Percentiles rank a stretch among this genome's conserved stretches.
Conservation (phyloP, 805 yeast species). For the Candida pseudoglaebosa region DNA sequence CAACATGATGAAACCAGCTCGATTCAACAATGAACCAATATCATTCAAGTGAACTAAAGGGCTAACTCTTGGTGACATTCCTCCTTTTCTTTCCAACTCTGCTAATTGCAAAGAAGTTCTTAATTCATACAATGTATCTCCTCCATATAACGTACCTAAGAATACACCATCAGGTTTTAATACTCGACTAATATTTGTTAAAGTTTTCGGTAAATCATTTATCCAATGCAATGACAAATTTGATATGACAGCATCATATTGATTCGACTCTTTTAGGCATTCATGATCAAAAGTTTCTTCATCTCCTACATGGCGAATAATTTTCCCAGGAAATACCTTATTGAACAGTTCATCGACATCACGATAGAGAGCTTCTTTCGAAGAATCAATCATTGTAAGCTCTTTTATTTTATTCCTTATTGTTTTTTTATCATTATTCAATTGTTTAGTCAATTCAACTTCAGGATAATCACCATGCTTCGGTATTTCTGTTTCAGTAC, state of each 20-base stretch:
- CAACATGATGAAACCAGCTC: slow-evolving; percentile 73
- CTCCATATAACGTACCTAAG: slow-evolving; percentile 77
- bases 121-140: slow-evolving; percentile 80
- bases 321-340: slow-evolving; percentile 35
- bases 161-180: slow-evolving; percentile 79
- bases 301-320: slow-evolving; percentile 56
- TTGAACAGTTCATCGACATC: slow-evolving; percentile 44
- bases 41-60: slow-evolving; percentile 79
- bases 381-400: slow-evolving; percentile 66
- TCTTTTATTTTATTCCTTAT: slow-evolving; percentile 51
- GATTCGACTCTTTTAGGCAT: slow-evolving; percentile 29
- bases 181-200: slow-evolving; percentile 51
- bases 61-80: slow-evolving; percentile 75
- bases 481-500: slow-evolving; percentile 21
- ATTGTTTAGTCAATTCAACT: slow-evolving; percentile 35
- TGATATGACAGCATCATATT: slow-evolving; percentile 69
- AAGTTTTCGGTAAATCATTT: slow-evolving; percentile 70
- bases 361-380: slow-evolving; percentile 47
- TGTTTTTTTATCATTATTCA: slow-evolving; percentile 48
- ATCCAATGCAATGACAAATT: slow-evolving; percentile 81
- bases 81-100: slow-evolving; percentile 74
- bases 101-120: slow-evolving; percentile 79
- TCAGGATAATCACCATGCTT: slow-evolving; percentile 32
- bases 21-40: slow-evolving; percentile 65
- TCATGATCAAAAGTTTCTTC: slow-evolving; percentile 58